Conservation (phyloP, 768 basidiomycete species). For the Guyanaporus albipodus region DNA sequence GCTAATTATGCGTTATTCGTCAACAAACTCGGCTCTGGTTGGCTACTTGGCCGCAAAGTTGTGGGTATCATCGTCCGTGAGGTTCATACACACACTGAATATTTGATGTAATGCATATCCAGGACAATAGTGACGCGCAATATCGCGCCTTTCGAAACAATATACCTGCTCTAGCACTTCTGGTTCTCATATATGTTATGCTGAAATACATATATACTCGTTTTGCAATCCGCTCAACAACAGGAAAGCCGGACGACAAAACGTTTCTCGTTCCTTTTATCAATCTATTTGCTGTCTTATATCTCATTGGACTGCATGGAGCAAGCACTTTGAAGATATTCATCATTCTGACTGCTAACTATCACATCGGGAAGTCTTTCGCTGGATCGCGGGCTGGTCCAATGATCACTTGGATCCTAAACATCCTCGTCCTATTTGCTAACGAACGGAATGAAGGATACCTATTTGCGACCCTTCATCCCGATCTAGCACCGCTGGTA, state of each 20-base stretch:
- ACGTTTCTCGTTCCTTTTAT: slow-evolving; percentile 53
- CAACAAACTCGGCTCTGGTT: slow-evolving; percentile 60
- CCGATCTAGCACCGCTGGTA: slow-evolving; percentile 59
- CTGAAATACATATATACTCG: slow-evolving; percentile 50
- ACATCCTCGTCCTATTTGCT: slow-evolving; percentile 64
- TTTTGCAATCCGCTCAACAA: slow-evolving; percentile 19
- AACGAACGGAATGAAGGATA: slow-evolving; percentile 81
- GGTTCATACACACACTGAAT: neutral
- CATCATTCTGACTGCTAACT: slow-evolving; percentile 68
- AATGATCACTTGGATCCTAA: slow-evolving; percentile 72
- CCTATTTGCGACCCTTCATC: slow-evolving; percentile 51
- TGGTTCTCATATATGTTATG: slow-evolving; percentile 52
- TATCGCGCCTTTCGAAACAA: slow-evolving; percentile 86
- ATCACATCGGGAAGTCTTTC: slow-evolving; percentile 48
- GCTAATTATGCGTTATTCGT: slow-evolving; percentile 68
- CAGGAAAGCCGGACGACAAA: slow-evolving; percentile 26
- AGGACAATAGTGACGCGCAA: slow-evolving; percentile 94
- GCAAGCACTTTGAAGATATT: slow-evolving; percentile 74
- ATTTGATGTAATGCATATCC: neutral
- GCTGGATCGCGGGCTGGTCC: slow-evolving; percentile 44
- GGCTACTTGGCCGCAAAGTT: slow-evolving; percentile 76
- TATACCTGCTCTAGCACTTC: slow-evolving; percentile 53
- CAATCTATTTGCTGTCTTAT: slow-evolving; percentile 53
- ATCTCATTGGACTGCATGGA: slow-evolving; percentile 79
- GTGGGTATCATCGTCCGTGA: slow-evolving; percentile 43